Evolutionary conservation across 345 rosid genomes (phyloP).

Genomic region (Raphanus sativus): DNA sequence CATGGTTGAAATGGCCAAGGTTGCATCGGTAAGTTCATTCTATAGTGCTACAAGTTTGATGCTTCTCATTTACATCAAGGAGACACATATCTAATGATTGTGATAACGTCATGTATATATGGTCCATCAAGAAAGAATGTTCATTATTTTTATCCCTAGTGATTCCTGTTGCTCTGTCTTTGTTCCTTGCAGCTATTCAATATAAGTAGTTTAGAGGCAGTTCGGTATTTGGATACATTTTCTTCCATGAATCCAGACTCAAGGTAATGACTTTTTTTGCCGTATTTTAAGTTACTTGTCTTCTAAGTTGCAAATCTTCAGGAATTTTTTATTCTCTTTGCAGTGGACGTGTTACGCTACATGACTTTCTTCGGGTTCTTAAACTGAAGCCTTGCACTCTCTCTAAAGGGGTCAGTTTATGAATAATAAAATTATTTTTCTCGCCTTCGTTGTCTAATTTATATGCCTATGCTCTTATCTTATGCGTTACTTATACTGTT

Average conservation of each 20-base stretch:
- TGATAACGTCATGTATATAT: conserved; percentile 3
- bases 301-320: neutral
- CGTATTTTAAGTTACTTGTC: conserved; percentile 12
- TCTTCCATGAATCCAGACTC: conserved; percentile 81
- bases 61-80: conserved; percentile 3
- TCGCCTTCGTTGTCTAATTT: neutral
- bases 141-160: conserved; percentile 3
- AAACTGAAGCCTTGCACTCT: conserved; percentile 61
- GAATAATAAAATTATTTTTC: neutral
- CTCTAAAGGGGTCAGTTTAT: conserved; percentile 64
- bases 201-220: conserved; percentile 69
- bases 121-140: neutral
- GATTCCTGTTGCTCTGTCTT: conserved; percentile 24
- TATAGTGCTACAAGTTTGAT: conserved; percentile 18
- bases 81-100: conserved; percentile 1
- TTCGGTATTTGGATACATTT: conserved; percentile 76
- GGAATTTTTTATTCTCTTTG: conserved; percentile 11
- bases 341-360: conserved; percentile 75
- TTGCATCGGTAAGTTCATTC: conserved; percentile 66
- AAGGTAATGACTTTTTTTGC: conserved; percentile 48
- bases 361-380: conserved; percentile 59
- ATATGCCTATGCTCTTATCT: neutral
- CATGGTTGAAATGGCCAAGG: conserved; percentile 96
- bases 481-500: conserved; percentile 25
- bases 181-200: conserved; percentile 63